These are phyloP conservation scores for Kurtzmaniella quercitrusa DNA, from an alignment of 1,139 yeast species.

Conservation along the genomic window DNA sequence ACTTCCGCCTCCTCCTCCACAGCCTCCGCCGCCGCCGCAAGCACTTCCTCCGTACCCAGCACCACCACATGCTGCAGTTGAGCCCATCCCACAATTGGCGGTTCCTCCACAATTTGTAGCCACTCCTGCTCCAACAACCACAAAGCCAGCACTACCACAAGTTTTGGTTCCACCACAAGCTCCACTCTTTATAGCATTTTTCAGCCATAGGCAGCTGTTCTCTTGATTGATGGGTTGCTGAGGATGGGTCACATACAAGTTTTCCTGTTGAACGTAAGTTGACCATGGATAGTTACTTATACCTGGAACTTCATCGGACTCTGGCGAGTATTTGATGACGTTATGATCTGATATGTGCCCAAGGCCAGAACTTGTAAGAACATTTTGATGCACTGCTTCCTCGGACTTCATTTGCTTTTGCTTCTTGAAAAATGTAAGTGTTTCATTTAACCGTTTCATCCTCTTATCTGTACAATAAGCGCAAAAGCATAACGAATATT, in stretches of 20 bases:
- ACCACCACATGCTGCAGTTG: too few species aligned
- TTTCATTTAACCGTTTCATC: too few species aligned
- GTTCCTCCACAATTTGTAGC: background rate
- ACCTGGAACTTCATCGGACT: background rate
- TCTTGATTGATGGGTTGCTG: background rate
- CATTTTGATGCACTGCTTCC: background rate
- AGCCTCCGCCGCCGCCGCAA: background rate
- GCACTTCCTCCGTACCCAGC: background rate
- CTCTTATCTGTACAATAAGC: constrained; percentile 9
- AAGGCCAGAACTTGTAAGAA: background rate
- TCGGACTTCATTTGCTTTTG: background rate
- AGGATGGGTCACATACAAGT: background rate
- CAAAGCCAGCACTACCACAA: background rate
- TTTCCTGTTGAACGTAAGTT: background rate
- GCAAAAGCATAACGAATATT: constrained; percentile 15
- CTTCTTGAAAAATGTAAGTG: background rate
- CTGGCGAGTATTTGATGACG: background rate
- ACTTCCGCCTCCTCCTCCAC: background rate
- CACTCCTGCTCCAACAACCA: background rate
- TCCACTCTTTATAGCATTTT: background rate
- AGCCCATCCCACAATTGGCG: background rate
- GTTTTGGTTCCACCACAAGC: background rate
- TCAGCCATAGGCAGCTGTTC: background rate
- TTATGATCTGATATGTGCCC: constrained; percentile 7
- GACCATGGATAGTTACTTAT: background rate